Evolutionary conservation across 352 stramenopile species (phyloP), one percentile per base, ranked within the genome.

Genomic region (Pythium rhizo-oryzae): DNA sequence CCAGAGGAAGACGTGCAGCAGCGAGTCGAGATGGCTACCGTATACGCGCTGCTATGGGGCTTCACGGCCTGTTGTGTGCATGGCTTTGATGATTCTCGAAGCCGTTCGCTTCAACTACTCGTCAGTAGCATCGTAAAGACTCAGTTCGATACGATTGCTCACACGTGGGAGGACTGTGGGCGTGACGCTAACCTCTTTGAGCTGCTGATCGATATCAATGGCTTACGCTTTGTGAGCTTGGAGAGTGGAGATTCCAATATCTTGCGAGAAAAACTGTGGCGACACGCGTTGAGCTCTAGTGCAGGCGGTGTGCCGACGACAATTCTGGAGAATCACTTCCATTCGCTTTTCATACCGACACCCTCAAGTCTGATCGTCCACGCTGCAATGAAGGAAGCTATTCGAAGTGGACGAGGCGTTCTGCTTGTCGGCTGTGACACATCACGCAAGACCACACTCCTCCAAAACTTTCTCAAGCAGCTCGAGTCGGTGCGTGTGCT

Each of bases 41-140:
- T 84, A 2, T 88, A 85, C 44, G 77, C 80, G 15, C 54, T 91
- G 7, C 39, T 91, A 13, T 91, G 84, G 82, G 71, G 71, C 12
- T 75, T 78, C 49, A 50, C 49, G 13, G 59, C 67, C 9, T 74
- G 67, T 39, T 63, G 62, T 23, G 49, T 39, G 3, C 44, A 39
- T 50, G 50, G 25, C 5, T 19, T 25, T 1, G 57, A 67, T 44
- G 51, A 37, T 30, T 55, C 43, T 25, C 41, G 63, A 15, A 59
- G 19, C 21, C 56, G 55, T 13, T 47, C 59, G 23, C 61, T 78
- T 1, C 66, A 75, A 30, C 19, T 67, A 16, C 47, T 78, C 3
- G 67, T 78, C 47, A 75, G 62, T 33, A 62, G 59, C 2, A 78
- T 75, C 21, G 44, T 78, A 44, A 78, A 75, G 54, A 52, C 30